Evolutionary conservation across 2,329 filamentous ascomycete genomes (phyloP).

Genomic region (Thelonectria discophora): DNA sequence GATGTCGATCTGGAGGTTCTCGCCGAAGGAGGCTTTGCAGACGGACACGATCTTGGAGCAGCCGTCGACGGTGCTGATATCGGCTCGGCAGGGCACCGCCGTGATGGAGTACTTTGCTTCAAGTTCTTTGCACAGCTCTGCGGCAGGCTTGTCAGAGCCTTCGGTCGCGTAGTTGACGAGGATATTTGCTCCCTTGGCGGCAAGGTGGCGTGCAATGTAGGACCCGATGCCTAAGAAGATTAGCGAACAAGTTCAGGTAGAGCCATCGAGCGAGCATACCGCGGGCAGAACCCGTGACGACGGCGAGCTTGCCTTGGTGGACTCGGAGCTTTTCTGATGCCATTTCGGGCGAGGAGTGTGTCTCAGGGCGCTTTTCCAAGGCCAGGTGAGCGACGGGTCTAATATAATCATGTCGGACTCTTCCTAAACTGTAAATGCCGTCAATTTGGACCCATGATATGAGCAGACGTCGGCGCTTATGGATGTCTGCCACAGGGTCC

Average conservation of each 20-base stretch:
- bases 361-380: too few species aligned
- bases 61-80: conserved; percentile 66
- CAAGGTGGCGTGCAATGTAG: conserved; percentile 62
- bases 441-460: too few species aligned
- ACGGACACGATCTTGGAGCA: conserved; percentile 64
- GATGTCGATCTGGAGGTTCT: conserved; percentile 61
- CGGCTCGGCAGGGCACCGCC: conserved; percentile 67
- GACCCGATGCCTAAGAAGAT: conserved; percentile 60
- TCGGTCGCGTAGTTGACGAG: conserved; percentile 65
- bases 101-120: conserved; percentile 53
- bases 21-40: conserved; percentile 54
- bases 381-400: too few species aligned
- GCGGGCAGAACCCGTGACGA: conserved; percentile 62
- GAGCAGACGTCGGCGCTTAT: too few species aligned
- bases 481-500: too few species aligned
- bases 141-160: conserved; percentile 54
- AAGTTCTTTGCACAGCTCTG: conserved; percentile 55
- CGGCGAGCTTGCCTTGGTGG: conserved; percentile 58
- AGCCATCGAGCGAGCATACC: conserved; percentile 44
- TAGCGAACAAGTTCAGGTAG: neutral
- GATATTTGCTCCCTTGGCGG: conserved; percentile 62
- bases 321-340: conserved; percentile 22
- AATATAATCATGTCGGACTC: too few species aligned
- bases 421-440: too few species aligned
- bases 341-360: neutral